Percentiles rank a stretch among this genome's conserved stretches.
Evolutionary conservation across 371 early-diverging fungal genomes (phyloP).

Genomic region (Mycotypha africana): DNA sequence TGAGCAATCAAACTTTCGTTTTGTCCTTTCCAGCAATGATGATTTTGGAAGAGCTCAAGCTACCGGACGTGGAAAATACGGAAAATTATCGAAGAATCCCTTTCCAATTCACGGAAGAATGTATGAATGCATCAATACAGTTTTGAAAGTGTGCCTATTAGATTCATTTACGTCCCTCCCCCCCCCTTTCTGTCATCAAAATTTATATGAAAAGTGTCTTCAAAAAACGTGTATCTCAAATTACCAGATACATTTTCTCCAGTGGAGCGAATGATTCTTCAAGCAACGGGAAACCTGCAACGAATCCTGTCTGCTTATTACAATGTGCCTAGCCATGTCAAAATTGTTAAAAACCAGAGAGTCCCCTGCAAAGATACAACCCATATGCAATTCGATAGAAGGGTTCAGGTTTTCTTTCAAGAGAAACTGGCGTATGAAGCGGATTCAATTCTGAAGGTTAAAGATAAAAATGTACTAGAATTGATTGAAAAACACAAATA

Average conservation of each 20-base stretch:
- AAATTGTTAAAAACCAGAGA: constrained; percentile 26
- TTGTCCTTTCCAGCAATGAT: too few relatives aligned
- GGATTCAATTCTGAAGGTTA: constrained; percentile 34
- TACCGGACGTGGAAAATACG: constrained; percentile 18
- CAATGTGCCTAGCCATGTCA: constrained; percentile 38
- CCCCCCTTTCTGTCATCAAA: constrained; percentile 5
- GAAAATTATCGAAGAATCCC: constrained; percentile 24
- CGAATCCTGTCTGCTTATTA: constrained; percentile 39
- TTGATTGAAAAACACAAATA: constrained; percentile 40
- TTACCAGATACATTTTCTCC: constrained; percentile 36
- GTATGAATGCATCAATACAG: constrained; percentile 12
- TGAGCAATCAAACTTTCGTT: too few relatives aligned
- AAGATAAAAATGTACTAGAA: constrained; percentile 24
- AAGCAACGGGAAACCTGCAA: constrained; percentile 40
- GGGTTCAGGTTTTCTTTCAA: constrained; percentile 37
- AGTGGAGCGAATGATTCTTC: constrained; percentile 38
- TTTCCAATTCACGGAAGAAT: constrained; percentile 37
- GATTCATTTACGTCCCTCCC: not conserved
- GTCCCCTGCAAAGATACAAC: constrained; percentile 2
- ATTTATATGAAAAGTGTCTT: too few relatives aligned
- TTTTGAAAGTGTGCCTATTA: not conserved
- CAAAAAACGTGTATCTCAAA: constrained; percentile 32
- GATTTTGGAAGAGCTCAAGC: too few relatives aligned
- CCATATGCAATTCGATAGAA: constrained; percentile 27
- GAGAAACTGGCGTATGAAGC: constrained; percentile 35